Conservation (phyloP, 768 basidiomycete species). For the Boletales sp. region DNA sequence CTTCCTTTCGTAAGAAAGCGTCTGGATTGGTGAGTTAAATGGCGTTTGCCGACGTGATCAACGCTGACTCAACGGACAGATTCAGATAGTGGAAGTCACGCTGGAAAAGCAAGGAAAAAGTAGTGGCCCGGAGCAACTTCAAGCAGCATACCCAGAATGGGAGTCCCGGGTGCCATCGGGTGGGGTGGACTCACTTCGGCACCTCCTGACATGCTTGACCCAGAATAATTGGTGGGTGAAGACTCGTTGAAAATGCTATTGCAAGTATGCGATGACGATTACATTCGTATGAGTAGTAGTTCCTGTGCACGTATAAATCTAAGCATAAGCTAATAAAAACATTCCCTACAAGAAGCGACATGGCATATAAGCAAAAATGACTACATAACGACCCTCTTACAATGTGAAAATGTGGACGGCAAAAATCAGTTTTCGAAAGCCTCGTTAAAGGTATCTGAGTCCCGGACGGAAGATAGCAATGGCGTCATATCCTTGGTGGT, state of each 20-base stretch:
- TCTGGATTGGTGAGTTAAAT: constrained; percentile 48
- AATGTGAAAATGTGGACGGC: neutral
- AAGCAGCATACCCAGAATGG: constrained; percentile 22
- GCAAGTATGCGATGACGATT: constrained; percentile 7
- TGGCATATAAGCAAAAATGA: constrained; percentile 7
- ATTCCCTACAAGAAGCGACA: constrained; percentile 6
- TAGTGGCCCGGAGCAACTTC: constrained; percentile 16
- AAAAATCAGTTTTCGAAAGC: constrained; percentile 32
- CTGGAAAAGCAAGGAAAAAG: constrained; percentile 48
- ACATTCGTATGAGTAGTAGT: constrained; percentile 8
- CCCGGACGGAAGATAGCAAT: constrained; percentile 5
- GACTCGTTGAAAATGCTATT: neutral
- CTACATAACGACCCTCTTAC: constrained; percentile 6
- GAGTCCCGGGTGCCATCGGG: constrained; percentile 41
- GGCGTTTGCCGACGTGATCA: neutral
- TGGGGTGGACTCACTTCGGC: constrained; percentile 51
- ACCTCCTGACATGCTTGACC: constrained; percentile 53
- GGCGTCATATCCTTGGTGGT: constrained; percentile 36
- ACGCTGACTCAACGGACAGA: constrained; percentile 35
- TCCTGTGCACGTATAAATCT: constrained; percentile 19
- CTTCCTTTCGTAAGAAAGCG: constrained; percentile 54
- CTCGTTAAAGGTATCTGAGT: constrained; percentile 23
- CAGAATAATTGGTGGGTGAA: constrained; percentile 56
- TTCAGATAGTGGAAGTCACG: constrained; percentile 50
- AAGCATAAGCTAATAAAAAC: constrained; percentile 17